Base-by-base conservation (phyloP, 2,329 filamentous ascomycete genomes). In the Paracamarosporium sp. region DNA sequence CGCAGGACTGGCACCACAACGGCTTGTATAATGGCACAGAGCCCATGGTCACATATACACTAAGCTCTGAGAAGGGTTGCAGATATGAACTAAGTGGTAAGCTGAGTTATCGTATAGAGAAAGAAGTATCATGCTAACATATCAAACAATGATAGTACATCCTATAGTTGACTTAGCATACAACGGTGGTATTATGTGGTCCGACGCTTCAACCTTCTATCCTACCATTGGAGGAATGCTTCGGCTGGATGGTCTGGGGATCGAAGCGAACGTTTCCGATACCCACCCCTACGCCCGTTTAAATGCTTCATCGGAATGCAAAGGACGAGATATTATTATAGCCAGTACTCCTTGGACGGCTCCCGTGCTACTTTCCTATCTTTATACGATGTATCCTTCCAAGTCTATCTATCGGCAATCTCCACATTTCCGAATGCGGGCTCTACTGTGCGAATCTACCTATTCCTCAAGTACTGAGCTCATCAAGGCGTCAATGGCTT, bases 321-420 rank as follows among this genome's bases (percentile, higher is more conserved):
- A 22, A 24, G 52, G 48, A 12, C 57, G 54, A 1, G 60, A 68
- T 20, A 64, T 64, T 5, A 64, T 66, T n/a, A 30, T 65, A 7
- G n/a, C 55, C 12, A 63, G 33, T 47, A 66, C 62, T 20, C 59
- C 65, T 5, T 68, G 62, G 60, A 63, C 65, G n/a, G 22, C 38
- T 3, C 38, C 53, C 7, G 4, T 59, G 12, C 46, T 58, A 2
- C 0, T 1, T 13, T 47, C 33, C 15, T 20, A 27, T 31, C 13
- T 31, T 22, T 20, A 53, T 30, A 6, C 48, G 24, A 15, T 54
- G 22, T 30, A 11, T 2, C 27, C 33, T 2, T 60, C 59, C 33
- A 25, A 33, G n/a, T 62, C 65, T 8, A 35, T 17, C 15, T 67
- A 62, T 40, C 25, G 50, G 24, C 56, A 55, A 6, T 62, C 60